Percentiles rank a stretch among this genome's conserved stretches.
Conservation (phyloP, 2,329 filamentous ascomycete genomes). For the Lecanicillium sp. region DNA sequence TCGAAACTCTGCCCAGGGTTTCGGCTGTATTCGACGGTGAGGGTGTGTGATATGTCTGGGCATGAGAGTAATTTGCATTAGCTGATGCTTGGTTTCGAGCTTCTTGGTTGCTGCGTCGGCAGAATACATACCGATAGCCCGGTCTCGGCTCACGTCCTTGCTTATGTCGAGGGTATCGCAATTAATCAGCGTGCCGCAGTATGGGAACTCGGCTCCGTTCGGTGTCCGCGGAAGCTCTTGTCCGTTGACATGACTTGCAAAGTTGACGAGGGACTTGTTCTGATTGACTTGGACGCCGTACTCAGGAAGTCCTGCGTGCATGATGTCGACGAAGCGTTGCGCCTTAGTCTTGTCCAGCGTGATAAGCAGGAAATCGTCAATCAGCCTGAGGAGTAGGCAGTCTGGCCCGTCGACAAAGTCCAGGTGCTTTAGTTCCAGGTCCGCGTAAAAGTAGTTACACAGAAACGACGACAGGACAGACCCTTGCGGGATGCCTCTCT, state of each 20-base stretch:
- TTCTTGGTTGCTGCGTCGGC: no score
- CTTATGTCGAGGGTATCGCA: constrained; percentile 65
- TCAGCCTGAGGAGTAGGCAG: constrained; percentile 68
- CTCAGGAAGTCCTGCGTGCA: constrained; percentile 70
- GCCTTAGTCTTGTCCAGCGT: constrained; percentile 64
- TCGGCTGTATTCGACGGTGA: constrained; percentile 72
- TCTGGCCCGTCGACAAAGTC: constrained; percentile 51
- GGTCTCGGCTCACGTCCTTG: constrained; percentile 54
- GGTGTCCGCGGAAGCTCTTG: constrained; percentile 37
- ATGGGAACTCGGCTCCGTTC: constrained; percentile 58
- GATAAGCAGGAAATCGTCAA: constrained; percentile 90
- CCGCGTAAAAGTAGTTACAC: constrained; percentile 94
- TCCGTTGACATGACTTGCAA: constrained; percentile 31
- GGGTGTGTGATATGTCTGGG: constrained; percentile 51
- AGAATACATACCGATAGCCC: constrained; percentile 37
- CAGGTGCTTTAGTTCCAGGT: constrained; percentile 66
- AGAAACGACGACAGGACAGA: constrained; percentile 79
- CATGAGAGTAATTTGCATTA: not conserved
- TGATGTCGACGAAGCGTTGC: constrained; percentile 62
- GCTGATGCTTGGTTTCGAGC: no score
- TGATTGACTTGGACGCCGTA: constrained; percentile 76
- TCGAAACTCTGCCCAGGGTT: constrained; percentile 70
- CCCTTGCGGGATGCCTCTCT: constrained; percentile 84
- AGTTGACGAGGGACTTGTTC: constrained; percentile 79
- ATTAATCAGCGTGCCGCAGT: constrained; percentile 77